phyloP scores from a whole-genome alignment of 805 yeast species.

The Yueomyces sinensis region DNA sequence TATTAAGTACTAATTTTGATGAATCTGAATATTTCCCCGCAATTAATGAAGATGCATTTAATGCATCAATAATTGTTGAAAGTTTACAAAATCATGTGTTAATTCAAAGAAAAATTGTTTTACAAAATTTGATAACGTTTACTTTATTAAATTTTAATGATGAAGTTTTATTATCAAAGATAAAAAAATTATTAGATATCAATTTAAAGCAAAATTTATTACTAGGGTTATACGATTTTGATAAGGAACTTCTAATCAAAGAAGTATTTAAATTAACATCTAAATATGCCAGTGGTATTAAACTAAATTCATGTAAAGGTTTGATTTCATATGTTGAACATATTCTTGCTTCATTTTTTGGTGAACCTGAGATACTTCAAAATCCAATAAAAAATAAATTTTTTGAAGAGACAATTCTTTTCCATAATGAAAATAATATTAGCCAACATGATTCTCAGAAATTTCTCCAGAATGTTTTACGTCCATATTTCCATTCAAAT shows the following conservation, averaged over 20 bases:
- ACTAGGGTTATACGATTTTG: slow-evolving; percentile 13
- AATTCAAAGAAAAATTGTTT: slow-evolving; percentile 20
- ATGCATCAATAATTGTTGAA: slow-evolving; percentile 14
- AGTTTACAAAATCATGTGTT: slow-evolving; percentile 18
- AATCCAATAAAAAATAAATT: slow-evolving; percentile 13
- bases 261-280: slow-evolving; percentile 12
- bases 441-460: slow-evolving; percentile 1
- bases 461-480: slow-evolving; percentile 9
- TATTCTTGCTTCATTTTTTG: slow-evolving; percentile 2
- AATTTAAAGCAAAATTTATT: slow-evolving; percentile 17
- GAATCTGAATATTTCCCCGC: slow-evolving; percentile 6
- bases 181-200: slow-evolving; percentile 11
- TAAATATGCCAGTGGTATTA: slow-evolving; percentile 15
- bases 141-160: slow-evolving; percentile 28
- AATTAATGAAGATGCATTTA: slow-evolving; percentile 13
- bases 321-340: slow-evolving; percentile 10
- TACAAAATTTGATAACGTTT: slow-evolving; percentile 24
- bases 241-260: slow-evolving; percentile 10
- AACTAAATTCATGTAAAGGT: slow-evolving; percentile 13
- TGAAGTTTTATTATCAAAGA: slow-evolving; percentile 11
- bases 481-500: slow-evolving; percentile 11
- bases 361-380: background rate
- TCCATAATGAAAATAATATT: slow-evolving; percentile 1
- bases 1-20: slow-evolving; percentile 1
- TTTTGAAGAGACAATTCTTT: slow-evolving; percentile 9